Percentiles rank a stretch among this genome's conserved stretches.
Evolutionary conservation across 495 filamentous ascomycete genomes (phyloP).

Genomic region (Bacidia rubella): DNA sequence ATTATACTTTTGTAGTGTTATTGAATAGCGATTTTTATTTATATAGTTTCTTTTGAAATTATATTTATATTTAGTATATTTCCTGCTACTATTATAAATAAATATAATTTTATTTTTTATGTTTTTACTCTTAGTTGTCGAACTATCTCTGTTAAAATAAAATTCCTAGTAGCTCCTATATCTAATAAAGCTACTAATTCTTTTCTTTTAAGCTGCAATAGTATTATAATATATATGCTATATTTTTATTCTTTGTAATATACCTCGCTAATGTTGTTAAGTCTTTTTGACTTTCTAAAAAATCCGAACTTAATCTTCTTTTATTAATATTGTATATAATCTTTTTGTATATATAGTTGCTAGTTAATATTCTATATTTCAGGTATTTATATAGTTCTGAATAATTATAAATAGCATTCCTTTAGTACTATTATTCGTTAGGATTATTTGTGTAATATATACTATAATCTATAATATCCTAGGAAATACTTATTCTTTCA

Average conservation of each 20-base stretch:
- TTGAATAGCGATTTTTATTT: neutral
- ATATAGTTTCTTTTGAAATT: conserved; percentile 1
- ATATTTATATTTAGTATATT: neutral
- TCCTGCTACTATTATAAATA: neutral
- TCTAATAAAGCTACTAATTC: neutral
- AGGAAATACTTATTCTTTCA: too few species aligned
- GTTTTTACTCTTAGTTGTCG: neutral
- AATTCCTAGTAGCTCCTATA: neutral
- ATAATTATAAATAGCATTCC: too few species aligned
- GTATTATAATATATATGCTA: neutral
- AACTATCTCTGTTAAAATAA: neutral
- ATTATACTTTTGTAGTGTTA: neutral
- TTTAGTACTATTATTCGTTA: too few species aligned
- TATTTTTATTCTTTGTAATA: neutral
- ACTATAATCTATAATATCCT: too few species aligned
- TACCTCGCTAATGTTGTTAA: neutral
- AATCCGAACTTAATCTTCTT: too few species aligned
- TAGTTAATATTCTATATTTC: too few species aligned
- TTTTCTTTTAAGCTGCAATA: neutral
- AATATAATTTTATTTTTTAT: conserved; percentile 2
- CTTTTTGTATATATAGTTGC: neutral
- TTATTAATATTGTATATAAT: conserved; percentile 2
- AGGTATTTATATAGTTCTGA: too few species aligned
- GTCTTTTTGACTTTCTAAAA: too few species aligned
- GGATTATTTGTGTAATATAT: too few species aligned